These are phyloP conservation scores for Omphalotus guepiniiformis DNA, from an alignment of 768 basidiomycete genomes.

Conservation along the genomic window DNA sequence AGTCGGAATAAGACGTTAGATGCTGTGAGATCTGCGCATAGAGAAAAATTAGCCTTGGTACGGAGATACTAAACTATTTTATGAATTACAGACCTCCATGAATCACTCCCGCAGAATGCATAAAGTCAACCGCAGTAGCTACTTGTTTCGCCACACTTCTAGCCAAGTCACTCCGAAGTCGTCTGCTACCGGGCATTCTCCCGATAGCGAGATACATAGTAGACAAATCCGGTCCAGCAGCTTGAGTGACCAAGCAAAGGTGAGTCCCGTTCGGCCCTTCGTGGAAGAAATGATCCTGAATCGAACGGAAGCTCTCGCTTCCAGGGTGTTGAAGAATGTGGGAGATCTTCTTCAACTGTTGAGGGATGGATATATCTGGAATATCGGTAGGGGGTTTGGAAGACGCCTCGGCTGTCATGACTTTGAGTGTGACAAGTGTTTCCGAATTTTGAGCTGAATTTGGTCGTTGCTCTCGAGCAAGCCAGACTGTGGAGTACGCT, in stretches of 20 bases:
- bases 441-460: constrained; percentile 11
- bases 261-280: constrained; percentile 38
- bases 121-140: neutral
- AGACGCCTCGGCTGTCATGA: constrained; percentile 28
- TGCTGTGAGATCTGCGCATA: neutral
- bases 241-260: constrained; percentile 37
- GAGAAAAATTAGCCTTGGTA: too few species aligned
- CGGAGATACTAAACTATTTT: neutral
- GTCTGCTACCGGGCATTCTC: neutral
- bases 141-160: neutral
- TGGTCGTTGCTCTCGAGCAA: constrained; percentile 26
- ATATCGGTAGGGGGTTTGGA: too few species aligned
- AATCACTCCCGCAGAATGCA: neutral
- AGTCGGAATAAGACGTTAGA: constrained; percentile 1
- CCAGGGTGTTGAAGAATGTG: constrained; percentile 3
- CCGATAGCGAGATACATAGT: too few species aligned
- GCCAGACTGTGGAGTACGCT: constrained; percentile 36
- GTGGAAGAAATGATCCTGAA: constrained; percentile 32
- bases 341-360: too few species aligned
- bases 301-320: too few species aligned
- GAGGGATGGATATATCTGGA: constrained; percentile 1
- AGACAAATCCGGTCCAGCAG: constrained; percentile 28
- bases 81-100: neutral
- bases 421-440: constrained; percentile 46
- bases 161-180: neutral